phyloP scores from a whole-genome alignment of 129 eudicot species.

The Helianthus annuus region HanXRQr2.0-SUNRISE NC_035440.2:127262671-127263170 shows the following conservation, averaged over 20 bases:
- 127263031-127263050: neutral
- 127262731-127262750: conserved; percentile 10
- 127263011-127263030: conserved; percentile 29
- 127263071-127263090: conserved; percentile 9
- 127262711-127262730: conserved; percentile 17
- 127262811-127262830: conserved; percentile 3
- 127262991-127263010: conserved; percentile 58
- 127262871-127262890: conserved; percentile 39
- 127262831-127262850: conserved; percentile 11
- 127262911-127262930: conserved; percentile 70
- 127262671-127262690: conserved; percentile 11
- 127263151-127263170: conserved; percentile 64
- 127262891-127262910: conserved; percentile 63
- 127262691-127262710: conserved; percentile 15
- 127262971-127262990: conserved; percentile 30
- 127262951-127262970: conserved; percentile 28
- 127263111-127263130: conserved; percentile 67
- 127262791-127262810: conserved; percentile 21
- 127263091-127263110: conserved; percentile 43
- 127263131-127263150: conserved; percentile 71
- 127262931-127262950: conserved; percentile 43
- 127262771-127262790: conserved; percentile 60
- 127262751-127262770: conserved; percentile 40
- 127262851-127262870: conserved; percentile 39
- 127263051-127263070: conserved; percentile 22